Conservation (phyloP, 352 stramenopile genomes). For the Blastocystis sp. region DNA sequence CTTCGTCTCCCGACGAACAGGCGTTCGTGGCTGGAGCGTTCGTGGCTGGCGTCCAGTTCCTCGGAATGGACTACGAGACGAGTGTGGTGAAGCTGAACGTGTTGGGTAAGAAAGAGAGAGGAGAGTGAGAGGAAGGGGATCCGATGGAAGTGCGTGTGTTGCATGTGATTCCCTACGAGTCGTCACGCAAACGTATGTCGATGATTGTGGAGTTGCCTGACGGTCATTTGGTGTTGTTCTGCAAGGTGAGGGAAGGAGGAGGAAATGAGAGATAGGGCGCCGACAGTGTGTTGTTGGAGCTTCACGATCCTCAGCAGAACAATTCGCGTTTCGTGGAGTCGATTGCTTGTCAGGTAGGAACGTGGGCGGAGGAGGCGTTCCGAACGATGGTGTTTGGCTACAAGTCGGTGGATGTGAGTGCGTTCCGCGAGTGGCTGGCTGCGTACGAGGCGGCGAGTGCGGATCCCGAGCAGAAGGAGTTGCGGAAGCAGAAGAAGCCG, state of each 20-base stretch:
- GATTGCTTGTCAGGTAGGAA: constrained; percentile 67
- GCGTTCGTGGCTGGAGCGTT: constrained; percentile 77
- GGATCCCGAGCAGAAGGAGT: constrained; percentile 14
- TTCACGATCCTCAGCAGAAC: constrained; percentile 61
- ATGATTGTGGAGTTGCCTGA: constrained; percentile 69
- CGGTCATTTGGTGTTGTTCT: constrained; percentile 56
- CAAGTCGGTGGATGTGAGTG: constrained; percentile 62
- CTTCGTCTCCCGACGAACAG: constrained; percentile 79
- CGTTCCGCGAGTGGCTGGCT: constrained; percentile 68
- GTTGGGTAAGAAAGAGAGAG: background rate
- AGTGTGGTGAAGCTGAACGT: constrained; percentile 58
- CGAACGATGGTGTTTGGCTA: constrained; percentile 72
- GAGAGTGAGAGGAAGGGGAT: background rate
- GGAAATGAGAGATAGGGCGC: constrained; percentile 64
- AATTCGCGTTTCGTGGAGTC: constrained; percentile 63
- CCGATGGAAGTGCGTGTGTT: constrained; percentile 65
- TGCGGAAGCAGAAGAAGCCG: background rate
- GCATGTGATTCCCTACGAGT: constrained; percentile 79
- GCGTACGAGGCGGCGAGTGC: constrained; percentile 64
- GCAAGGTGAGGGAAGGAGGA: constrained; percentile 54
- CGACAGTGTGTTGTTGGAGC: constrained; percentile 74
- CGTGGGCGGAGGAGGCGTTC: constrained; percentile 72
- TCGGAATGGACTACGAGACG: constrained; percentile 63
- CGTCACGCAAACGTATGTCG: constrained; percentile 80
- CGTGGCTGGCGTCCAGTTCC: constrained; percentile 72